Evolutionary conservation across 306 rosid genomes (phyloP).

Genomic region (Arachis hypogaea): DNA sequence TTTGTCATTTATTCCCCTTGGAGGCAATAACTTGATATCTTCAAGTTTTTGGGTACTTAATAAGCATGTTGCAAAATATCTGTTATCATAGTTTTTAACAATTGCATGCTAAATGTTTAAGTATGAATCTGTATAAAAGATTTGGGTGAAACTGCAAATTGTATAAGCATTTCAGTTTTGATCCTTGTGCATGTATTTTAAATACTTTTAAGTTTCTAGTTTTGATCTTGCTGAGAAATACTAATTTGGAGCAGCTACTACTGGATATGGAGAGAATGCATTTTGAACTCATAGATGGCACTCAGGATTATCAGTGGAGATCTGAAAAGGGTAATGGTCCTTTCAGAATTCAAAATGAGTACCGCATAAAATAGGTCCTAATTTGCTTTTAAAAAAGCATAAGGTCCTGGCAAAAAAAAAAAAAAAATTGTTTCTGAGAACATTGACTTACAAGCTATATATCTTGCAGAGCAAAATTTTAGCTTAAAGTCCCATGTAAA

Average conservation of each 20-base stretch:
- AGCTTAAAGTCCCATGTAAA: constrained; percentile 42
- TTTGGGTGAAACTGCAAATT: constrained; percentile 23
- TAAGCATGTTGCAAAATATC: constrained; percentile 6
- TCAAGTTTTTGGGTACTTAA: constrained; percentile 10
- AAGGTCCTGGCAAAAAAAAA: not conserved
- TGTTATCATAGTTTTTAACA: constrained; percentile 18
- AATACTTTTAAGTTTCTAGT: constrained; percentile 12
- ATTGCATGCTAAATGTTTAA: constrained; percentile 17
- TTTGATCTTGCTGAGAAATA: constrained; percentile 57
- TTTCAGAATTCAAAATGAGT: constrained; percentile 2
- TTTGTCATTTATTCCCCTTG: constrained; percentile 1
- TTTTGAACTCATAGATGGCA: constrained; percentile 39
- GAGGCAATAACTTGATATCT: constrained; percentile 10
- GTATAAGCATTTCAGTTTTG: constrained; percentile 27
- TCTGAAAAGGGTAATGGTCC: constrained; percentile 51
- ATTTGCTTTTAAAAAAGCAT: not conserved
- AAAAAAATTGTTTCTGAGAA: constrained; percentile 4
- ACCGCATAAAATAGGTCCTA: not conserved
- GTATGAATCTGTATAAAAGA: not conserved
- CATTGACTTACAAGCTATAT: constrained; percentile 6
- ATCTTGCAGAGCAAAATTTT: constrained; percentile 48
- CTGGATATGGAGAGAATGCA: constrained; percentile 53
- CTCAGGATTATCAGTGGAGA: constrained; percentile 44
- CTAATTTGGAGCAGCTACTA: constrained; percentile 61
- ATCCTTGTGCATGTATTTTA: constrained; percentile 19